These are phyloP conservation scores for Novymonas esmeraldas DNA, from an alignment of 208 protist species.

Conservation along the genomic window DNA sequence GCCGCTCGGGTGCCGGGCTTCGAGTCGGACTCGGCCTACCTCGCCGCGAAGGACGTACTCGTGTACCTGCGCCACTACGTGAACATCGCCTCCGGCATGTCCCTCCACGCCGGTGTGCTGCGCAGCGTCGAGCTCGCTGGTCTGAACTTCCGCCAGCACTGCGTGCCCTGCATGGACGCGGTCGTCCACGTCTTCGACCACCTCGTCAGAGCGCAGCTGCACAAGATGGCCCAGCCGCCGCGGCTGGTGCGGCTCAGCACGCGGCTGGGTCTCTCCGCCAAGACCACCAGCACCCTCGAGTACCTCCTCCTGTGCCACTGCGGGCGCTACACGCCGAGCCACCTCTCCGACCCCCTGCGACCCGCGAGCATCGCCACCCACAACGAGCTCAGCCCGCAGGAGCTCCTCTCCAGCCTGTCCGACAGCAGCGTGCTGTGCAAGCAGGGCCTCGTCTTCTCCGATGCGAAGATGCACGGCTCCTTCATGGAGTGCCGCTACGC, in stretches of 20 bases:
- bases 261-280: slow-evolving; percentile 50
- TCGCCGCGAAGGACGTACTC: slow-evolving; percentile 53
- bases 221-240: slow-evolving; percentile 54
- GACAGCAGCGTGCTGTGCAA: slow-evolving; percentile 82
- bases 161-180: slow-evolving; percentile 48
- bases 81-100: slow-evolving; percentile 16
- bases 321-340: slow-evolving; percentile 36
- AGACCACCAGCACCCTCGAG: slow-evolving; percentile 56
- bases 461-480: slow-evolving; percentile 50
- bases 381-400: slow-evolving; percentile 61
- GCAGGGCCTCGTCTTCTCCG: slow-evolving; percentile 73
- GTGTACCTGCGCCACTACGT: slow-evolving; percentile 45
- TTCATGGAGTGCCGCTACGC: slow-evolving; percentile 73
- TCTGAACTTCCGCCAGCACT: slow-evolving; percentile 52
- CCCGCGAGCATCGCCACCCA: slow-evolving; percentile 60
- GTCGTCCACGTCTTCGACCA: slow-evolving; percentile 22
- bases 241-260: slow-evolving; percentile 70
- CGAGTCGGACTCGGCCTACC: slow-evolving; percentile 64
- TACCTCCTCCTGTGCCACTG: slow-evolving; percentile 84
- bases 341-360: slow-evolving; percentile 27
- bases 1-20: slow-evolving; percentile 49
- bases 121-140: slow-evolving; percentile 24
- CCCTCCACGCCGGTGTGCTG: slow-evolving; percentile 30
- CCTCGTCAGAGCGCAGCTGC: slow-evolving; percentile 38
- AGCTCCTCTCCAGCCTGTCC: slow-evolving; percentile 75